Evolutionary conservation across 768 basidiomycete species (phyloP), one percentile per base, ranked within the genome.

Genomic region (Termitomyces sp.): DNA sequence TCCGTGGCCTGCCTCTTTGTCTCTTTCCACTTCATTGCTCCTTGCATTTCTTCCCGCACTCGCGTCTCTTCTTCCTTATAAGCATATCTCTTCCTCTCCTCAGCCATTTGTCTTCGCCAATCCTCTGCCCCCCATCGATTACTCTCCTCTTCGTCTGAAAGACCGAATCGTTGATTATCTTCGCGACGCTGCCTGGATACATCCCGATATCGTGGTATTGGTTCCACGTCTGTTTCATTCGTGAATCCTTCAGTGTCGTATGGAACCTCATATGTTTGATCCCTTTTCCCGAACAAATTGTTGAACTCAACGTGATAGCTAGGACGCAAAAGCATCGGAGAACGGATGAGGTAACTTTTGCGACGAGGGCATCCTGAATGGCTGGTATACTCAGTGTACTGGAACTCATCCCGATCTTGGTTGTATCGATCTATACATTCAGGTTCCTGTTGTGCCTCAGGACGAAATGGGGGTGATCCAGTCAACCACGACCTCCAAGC

Each of bases 231-330:
- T 40, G 61, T 57, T 10, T 60, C 66, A 28, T 53, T 63, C 16
- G 70, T 41, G 51, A 68, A 64, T 26, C 59, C 63, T 40, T 67
- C 65, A n/a, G 36, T 36, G 14, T 65, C 56, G 54, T 66, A 62
- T n/a, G 59, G 52, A 57, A 56, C 30, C 56, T 59, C 46, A 40
- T 63, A 61, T 2, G 48, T 49, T 36, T 41, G 56, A 5, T 64
- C 60, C 44, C 67, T 60, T 16, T 66, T 66, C 12, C 66, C 64
- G 41, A 69, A 69, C 10, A 55, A 61, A 35, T 67, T 63, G 14
- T 59, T 56, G 5, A 48, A 28, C 13, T 48, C n/a, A 3, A 64
- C 64, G 33, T 61, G 67, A 48, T 61, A 58, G n/a, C 56, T 43
- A 44, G 60, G 63, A 57, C 65, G 63, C 13, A 64, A 67, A 2